A percentile compares a stretch with the other conserved stretches of the same genome.
phyloP scores from a whole-genome alignment of 148 eudicot species.

The Fagopyrum homotropicum region DNA sequence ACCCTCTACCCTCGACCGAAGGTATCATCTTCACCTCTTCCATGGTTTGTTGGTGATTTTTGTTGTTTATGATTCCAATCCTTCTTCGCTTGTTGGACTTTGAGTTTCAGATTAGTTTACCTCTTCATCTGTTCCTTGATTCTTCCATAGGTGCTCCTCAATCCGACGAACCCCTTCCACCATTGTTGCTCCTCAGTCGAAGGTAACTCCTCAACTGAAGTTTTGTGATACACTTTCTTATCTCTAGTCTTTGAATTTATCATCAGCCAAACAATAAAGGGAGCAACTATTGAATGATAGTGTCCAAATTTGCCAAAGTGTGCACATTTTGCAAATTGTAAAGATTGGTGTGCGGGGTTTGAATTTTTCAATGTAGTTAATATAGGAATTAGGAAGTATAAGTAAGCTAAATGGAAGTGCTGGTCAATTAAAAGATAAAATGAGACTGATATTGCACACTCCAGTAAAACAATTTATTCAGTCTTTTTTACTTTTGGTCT shows the following conservation, averaged over 20 bases:
- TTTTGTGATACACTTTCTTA: neutral
- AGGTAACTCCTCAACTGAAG: neutral
- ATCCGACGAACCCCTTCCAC: too few species aligned
- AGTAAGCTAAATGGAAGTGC: neutral
- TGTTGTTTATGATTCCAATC: too few species aligned
- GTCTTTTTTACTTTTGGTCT: constrained; percentile 1
- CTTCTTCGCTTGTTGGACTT: too few species aligned
- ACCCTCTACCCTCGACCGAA: too few species aligned
- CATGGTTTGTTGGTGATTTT: too few species aligned
- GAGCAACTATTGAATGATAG: neutral
- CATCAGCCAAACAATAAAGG: neutral
- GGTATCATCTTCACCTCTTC: too few species aligned
- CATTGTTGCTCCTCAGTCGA: too few species aligned
- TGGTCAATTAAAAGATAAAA: neutral
- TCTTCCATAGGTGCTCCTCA: too few species aligned
- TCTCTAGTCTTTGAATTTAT: neutral
- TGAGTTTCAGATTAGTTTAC: too few species aligned
- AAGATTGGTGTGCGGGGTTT: neutral
- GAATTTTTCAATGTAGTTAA: neutral
- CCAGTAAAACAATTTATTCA: neutral
- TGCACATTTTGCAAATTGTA: neutral
- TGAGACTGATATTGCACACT: neutral
- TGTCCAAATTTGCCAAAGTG: neutral
- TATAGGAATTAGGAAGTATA: neutral
- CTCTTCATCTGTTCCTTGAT: too few species aligned